A percentile compares a stretch with the other conserved stretches of the same genome.
These are phyloP conservation scores for Sporothrix pallida DNA, from an alignment of 2,329 filamentous ascomycete genomes.

Conservation along the genomic window DNA sequence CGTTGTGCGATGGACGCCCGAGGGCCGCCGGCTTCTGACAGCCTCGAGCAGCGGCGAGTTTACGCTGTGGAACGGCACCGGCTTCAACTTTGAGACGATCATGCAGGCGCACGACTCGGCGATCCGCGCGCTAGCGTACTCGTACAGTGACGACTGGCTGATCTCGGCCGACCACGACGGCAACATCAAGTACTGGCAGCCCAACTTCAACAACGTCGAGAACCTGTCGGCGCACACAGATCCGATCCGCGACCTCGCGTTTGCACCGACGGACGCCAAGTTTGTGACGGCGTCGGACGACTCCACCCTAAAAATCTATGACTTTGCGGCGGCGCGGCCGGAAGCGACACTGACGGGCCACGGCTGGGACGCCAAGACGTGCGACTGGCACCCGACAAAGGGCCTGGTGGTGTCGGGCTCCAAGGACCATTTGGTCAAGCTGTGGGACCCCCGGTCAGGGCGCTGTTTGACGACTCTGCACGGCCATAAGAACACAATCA, in stretches of 20 bases:
- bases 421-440: slow-evolving; percentile 95
- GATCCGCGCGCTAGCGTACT: slow-evolving; percentile 83
- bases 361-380: slow-evolving; percentile 95
- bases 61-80: slow-evolving; percentile 97
- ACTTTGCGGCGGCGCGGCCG: slow-evolving; percentile 85
- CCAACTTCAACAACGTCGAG: slow-evolving; percentile 98
- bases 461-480: slow-evolving; percentile 92
- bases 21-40: slow-evolving; percentile 87
- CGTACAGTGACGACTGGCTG: slow-evolving; percentile 95
- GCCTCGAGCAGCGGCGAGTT: slow-evolving; percentile 97
- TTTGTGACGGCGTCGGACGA: slow-evolving; percentile 97
- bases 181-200: slow-evolving; percentile 97
- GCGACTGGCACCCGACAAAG: slow-evolving; percentile 97
- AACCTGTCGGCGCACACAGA: slow-evolving; percentile 90
- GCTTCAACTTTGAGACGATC: slow-evolving; percentile 99
- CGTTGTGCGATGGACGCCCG: slow-evolving; percentile 95
- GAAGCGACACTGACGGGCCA: slow-evolving; percentile 89
- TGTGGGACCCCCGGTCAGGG: slow-evolving; percentile 95
- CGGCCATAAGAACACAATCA: slow-evolving; percentile 96
- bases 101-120: slow-evolving; percentile 96
- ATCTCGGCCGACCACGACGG: slow-evolving; percentile 95
- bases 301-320: slow-evolving; percentile 90
- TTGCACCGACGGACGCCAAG: slow-evolving; percentile 91
- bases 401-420: slow-evolving; percentile 93
- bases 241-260: slow-evolving; percentile 87